Percentiles rank a stretch among this genome's conserved stretches.
Evolutionary conservation across 1,284 basidiomycete species (phyloP).

Genomic region (Tranzscheliella williamsii): DNA sequence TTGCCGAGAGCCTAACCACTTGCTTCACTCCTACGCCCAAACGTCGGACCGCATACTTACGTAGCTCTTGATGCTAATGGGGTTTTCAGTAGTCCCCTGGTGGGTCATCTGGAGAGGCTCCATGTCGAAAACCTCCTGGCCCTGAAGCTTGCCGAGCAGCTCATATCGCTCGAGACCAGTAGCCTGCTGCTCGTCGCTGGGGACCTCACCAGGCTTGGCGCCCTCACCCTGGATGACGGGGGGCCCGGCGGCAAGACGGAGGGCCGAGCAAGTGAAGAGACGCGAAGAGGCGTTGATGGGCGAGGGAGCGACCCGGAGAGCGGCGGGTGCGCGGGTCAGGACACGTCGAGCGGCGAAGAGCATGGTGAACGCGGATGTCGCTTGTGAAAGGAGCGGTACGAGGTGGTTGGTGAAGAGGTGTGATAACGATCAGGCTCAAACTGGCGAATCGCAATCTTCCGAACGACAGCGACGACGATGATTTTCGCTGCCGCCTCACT

Average conservation of each 20-base stretch:
- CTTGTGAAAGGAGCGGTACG: not conserved
- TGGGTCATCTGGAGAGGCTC: constrained; percentile 82
- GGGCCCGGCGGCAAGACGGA: constrained; percentile 59
- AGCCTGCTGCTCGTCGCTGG: constrained; percentile 84
- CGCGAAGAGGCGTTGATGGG: constrained; percentile 33
- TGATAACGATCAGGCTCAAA: constrained; percentile 1
- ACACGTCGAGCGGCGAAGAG: constrained; percentile 39
- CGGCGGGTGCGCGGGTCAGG: constrained; percentile 35
- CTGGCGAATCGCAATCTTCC: not conserved
- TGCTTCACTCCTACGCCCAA: too few species aligned
- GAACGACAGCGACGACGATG: too few species aligned
- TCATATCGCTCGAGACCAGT: constrained; percentile 97
- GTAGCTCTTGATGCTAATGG: constrained; percentile 82
- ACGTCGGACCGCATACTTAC: constrained; percentile 72
- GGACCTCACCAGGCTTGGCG: constrained; percentile 75
- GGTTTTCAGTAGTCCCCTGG: constrained; percentile 83
- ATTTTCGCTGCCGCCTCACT: too few species aligned
- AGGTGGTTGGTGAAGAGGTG: constrained; percentile 1
- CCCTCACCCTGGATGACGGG: constrained; percentile 76
- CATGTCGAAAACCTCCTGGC: constrained; percentile 87
- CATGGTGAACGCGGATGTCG: constrained; percentile 15
- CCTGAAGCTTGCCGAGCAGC: constrained; percentile 83
- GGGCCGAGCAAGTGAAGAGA: constrained; percentile 41
- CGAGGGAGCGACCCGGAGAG: constrained; percentile 35
- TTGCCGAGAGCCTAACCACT: too few species aligned